These are phyloP conservation scores for Solanum habrochaites DNA, from an alignment of 257 asterid genomes.

Conservation along the genomic window DNA sequence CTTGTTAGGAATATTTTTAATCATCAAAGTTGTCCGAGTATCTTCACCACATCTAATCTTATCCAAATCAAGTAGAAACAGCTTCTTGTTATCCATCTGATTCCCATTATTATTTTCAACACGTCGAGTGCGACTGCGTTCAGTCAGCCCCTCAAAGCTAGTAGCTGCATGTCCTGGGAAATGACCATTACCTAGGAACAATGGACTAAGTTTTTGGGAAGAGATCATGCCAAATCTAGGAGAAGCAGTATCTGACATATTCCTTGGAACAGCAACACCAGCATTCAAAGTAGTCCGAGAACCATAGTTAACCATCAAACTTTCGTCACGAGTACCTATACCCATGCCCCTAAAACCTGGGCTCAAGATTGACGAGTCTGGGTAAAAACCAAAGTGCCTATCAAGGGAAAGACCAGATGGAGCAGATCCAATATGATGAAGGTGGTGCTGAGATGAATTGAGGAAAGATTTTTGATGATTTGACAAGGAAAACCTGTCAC, in stretches of 20 bases:
- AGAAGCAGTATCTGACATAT: conserved; percentile 25
- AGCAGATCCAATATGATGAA: conserved; percentile 49
- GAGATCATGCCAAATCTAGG: conserved; percentile 32
- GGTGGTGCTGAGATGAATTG: conserved; percentile 20
- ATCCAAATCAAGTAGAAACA: conserved; percentile 52
- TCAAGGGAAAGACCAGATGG: conserved; percentile 44
- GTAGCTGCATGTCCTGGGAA: conserved; percentile 16
- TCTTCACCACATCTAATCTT: conserved; percentile 61
- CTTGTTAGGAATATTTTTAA: conserved; percentile 86
- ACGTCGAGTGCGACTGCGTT: conserved; percentile 20
- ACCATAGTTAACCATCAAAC: conserved; percentile 20
- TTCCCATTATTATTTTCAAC: conserved; percentile 23
- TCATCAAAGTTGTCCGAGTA: conserved; percentile 64
- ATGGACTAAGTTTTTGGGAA: conserved; percentile 24
- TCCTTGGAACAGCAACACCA: conserved; percentile 17
- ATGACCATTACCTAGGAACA: conserved; percentile 18
- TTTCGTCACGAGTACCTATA: conserved; percentile 11
- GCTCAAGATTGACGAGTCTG: conserved; percentile 20
- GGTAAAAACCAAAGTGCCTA: conserved; percentile 27
- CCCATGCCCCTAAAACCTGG: conserved; percentile 14
- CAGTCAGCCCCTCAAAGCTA: conserved; percentile 29
- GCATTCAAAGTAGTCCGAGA: conserved; percentile 7
- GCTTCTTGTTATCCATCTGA: conserved; percentile 37
- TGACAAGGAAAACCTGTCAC: conserved; percentile 23
- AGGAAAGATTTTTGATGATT: conserved; percentile 16